A percentile compares a stretch with the other conserved stretches of the same genome.
Conservation (phyloP, 495 filamentous ascomycete genomes). For the Acidomyces sp. region DNA sequence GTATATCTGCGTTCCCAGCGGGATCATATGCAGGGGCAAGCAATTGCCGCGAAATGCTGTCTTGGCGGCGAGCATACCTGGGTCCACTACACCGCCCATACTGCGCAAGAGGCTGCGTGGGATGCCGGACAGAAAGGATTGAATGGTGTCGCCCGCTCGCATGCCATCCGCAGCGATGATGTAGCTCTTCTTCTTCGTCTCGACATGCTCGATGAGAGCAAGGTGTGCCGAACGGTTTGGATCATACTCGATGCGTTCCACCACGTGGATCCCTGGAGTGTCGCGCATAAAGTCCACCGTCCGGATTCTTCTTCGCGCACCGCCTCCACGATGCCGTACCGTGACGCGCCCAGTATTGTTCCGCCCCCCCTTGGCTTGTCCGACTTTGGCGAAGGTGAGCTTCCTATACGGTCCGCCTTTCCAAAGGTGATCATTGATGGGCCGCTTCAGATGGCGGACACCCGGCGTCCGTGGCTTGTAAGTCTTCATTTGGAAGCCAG, state of each 20-base stretch:
- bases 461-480: slow-evolving; percentile 95
- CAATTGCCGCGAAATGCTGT: slow-evolving; percentile 94
- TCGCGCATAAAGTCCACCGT: slow-evolving; percentile 74
- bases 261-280: slow-evolving; percentile 62
- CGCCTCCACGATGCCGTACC: slow-evolving; percentile 81
- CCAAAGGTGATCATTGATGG: slow-evolving; percentile 92
- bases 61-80: slow-evolving; percentile 85
- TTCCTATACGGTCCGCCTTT: slow-evolving; percentile 73
- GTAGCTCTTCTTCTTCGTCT: slow-evolving; percentile 60
- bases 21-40: slow-evolving; percentile 85
- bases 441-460: slow-evolving; percentile 76
- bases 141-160: slow-evolving; percentile 77
- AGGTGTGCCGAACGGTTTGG: slow-evolving; percentile 89
- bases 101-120: slow-evolving; percentile 68
- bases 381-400: slow-evolving; percentile 81
- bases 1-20: slow-evolving; percentile 78
- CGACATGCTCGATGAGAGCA: slow-evolving; percentile 63
- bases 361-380: slow-evolving; percentile 79
- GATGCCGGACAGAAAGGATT: slow-evolving; percentile 82
- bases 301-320: slow-evolving; percentile 78
- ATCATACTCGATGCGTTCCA: slow-evolving; percentile 93
- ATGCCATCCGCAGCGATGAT: slow-evolving; percentile 87
- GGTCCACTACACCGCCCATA: slow-evolving; percentile 85
- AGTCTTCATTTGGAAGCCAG: slow-evolving; percentile 48
- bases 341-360: slow-evolving; percentile 78